Evolutionary conservation across 345 rosid genomes (phyloP), one percentile per base, ranked within the genome.

Genomic region (Syzygium aromaticum): DNA sequence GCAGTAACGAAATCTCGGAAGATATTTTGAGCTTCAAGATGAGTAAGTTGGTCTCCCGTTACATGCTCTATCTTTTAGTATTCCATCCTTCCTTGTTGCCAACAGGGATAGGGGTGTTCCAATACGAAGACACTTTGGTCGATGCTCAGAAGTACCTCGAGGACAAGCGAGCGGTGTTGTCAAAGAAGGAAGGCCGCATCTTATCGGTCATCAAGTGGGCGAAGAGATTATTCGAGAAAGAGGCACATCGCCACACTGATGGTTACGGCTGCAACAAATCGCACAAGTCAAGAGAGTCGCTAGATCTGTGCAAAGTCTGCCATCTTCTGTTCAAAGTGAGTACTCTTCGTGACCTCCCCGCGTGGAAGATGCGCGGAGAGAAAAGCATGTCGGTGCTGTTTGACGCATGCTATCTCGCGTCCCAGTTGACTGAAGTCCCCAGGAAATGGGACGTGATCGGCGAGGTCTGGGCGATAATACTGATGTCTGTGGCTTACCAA

Each of bases 331-430:
- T 87, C 4, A 16, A 86, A 1, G 90, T 87, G 84, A 88, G 89
- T 56, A 86, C 87, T 1, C 52, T 5, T 10, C 12, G 1, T 23
- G 5, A 23, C 12, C 86, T 89, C 23, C 87, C 82, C 12, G 43
- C 88, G 0, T 11, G 17, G 9, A 86, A 59, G 51, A 88, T 89
- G 13, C 87, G 73, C 23, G 92, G 87, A 14, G 88, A 73, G 19
- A 88, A 89, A 28, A 88, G 93, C 86, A 90, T 85, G 77, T 90
- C 91, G 6, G 89, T 91, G 54, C 27, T 90, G 78, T 87, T 91
- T 23, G 91, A 91, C 5, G 91, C 56, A 3, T 90, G 91, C 85
- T 54, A n/a, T 84, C 84, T 90, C 6, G 88, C 89, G 11, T 67
- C 38, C 16, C 30, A 23, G 8, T 40, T 91, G 84, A 54, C 23